Evolutionary conservation across 2,329 filamentous ascomycete genomes (phyloP).

Genomic region (Xenoacremonium recifei): DNA sequence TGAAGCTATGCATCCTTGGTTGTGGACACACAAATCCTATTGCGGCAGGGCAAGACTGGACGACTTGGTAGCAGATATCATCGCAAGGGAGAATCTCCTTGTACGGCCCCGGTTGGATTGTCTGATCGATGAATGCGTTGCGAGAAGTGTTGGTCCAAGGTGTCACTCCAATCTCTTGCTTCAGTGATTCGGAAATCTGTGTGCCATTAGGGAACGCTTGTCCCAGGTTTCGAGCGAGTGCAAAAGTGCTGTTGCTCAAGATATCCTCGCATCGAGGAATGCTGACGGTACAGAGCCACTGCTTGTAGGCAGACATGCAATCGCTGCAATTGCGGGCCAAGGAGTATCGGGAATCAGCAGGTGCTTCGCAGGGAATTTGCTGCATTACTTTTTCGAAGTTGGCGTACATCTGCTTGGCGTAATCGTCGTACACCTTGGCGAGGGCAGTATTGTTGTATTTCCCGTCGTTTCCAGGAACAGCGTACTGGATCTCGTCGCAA

Average conservation of each 20-base stretch:
- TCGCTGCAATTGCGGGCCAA: conserved; percentile 73
- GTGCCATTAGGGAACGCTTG: conserved; percentile 71
- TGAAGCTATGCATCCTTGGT: conserved; percentile 31
- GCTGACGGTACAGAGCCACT: conserved; percentile 90
- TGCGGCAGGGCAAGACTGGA: conserved; percentile 77
- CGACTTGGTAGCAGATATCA: conserved; percentile 82
- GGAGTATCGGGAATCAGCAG: conserved; percentile 73
- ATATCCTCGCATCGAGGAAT: conserved; percentile 93
- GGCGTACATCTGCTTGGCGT: conserved; percentile 66
- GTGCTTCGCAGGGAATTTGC: conserved; percentile 82
- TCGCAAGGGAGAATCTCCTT: conserved; percentile 89
- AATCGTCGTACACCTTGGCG: conserved; percentile 72
- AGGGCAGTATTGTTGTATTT: conserved; percentile 62
- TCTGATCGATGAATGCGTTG: conserved; percentile 68
- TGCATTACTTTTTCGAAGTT: conserved; percentile 81
- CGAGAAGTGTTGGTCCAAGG: conserved; percentile 51
- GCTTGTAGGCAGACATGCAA: conserved; percentile 80
- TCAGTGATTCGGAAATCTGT: conserved; percentile 38
- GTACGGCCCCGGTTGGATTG: conserved; percentile 81
- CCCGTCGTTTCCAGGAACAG: conserved; percentile 77
- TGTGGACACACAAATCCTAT: conserved; percentile 75
- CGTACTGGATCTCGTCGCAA: conserved; percentile 85
- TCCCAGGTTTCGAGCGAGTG: conserved; percentile 64
- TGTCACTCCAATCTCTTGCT: conserved; percentile 15
- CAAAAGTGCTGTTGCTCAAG: conserved; percentile 46